A percentile compares a stretch with the other conserved stretches of the same genome.
phyloP scores from a whole-genome alignment of 768 basidiomycete genomes.

The Auricularia sp. region DNA sequence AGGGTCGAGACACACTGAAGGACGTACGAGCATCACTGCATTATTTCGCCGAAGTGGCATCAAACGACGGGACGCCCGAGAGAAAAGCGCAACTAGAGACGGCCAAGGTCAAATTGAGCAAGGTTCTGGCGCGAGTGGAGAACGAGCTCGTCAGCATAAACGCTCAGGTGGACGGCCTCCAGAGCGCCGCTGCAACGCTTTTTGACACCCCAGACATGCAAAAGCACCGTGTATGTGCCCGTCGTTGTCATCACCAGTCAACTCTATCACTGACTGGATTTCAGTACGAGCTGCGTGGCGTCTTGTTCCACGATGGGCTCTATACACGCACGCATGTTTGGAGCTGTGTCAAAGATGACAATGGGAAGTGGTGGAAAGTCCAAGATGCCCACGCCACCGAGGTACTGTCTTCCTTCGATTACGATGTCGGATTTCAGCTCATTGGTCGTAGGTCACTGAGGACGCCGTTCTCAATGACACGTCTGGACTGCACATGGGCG shows the following conservation, averaged over 20 bases:
- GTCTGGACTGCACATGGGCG: conserved; percentile 60
- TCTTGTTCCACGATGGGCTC: conserved; percentile 67
- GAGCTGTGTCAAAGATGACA: conserved; percentile 55
- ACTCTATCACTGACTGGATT: not conserved
- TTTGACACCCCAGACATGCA: conserved; percentile 60
- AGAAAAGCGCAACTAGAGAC: conserved; percentile 34
- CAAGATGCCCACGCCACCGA: conserved; percentile 59
- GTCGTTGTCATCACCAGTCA: too few species aligned
- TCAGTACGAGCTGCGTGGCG: conserved; percentile 73
- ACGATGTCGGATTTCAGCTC: not conserved
- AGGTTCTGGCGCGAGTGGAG: conserved; percentile 41
- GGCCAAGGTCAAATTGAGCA: conserved; percentile 41
- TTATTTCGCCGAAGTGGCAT: conserved; percentile 63
- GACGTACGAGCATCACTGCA: conserved; percentile 51
- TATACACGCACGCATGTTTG: conserved; percentile 70
- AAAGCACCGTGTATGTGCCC: conserved; percentile 38
- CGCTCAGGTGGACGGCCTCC: conserved; percentile 33
- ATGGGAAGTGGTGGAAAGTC: conserved; percentile 71
- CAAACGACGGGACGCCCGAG: conserved; percentile 33
- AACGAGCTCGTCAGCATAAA: conserved; percentile 50
- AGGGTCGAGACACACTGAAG: conserved; percentile 56
- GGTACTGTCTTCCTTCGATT: conserved; percentile 24
- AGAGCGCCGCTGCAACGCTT: conserved; percentile 32
- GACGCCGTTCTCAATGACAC: conserved; percentile 58
- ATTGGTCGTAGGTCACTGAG: conserved; percentile 48